These are phyloP conservation scores for Candida caryicola DNA, from an alignment of 805 yeast species.

Conservation along the genomic window DNA sequence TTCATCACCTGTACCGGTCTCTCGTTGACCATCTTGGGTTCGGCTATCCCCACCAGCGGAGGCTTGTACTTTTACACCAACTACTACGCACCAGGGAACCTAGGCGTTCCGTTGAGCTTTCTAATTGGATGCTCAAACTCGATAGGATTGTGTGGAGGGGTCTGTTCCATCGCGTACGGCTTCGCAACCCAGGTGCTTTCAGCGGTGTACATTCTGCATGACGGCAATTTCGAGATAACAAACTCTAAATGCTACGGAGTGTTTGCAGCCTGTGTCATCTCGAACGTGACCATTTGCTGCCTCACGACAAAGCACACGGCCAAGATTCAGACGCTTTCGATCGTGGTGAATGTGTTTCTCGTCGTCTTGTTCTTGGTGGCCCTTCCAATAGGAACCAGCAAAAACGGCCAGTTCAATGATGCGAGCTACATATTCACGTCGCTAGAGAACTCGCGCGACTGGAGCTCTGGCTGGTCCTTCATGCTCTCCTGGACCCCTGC, in stretches of 20 bases:
- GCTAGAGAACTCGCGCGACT: conserved; percentile 47
- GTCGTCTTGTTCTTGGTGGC: conserved; percentile 58
- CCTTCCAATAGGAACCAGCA: conserved; percentile 55
- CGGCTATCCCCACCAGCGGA: conserved; percentile 73
- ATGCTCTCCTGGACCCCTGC: conserved; percentile 59
- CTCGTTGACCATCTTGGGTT: conserved; percentile 63
- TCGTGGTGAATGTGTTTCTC: conserved; percentile 49
- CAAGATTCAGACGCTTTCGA: conserved; percentile 57
- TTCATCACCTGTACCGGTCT: conserved; percentile 59
- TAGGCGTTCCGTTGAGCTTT: conserved; percentile 53
- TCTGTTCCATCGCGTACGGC: conserved; percentile 69
- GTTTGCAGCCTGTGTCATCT: conserved; percentile 55
- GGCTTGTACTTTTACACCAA: conserved; percentile 70
- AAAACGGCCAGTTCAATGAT: conserved; percentile 23
- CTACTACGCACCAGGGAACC: conserved; percentile 54
- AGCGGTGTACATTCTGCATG: conserved; percentile 51
- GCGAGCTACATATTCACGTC: conserved; percentile 54
- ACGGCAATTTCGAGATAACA: conserved; percentile 55
- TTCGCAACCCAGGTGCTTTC: conserved; percentile 61
- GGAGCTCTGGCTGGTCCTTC: conserved; percentile 61
- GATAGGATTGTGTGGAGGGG: conserved; percentile 61
- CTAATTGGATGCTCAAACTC: conserved; percentile 68
- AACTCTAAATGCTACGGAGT: conserved; percentile 59
- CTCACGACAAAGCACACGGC: conserved; percentile 57
- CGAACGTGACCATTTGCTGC: conserved; percentile 51